Conservation (phyloP, 345 rosid genomes). For the Citrus glauca region DNA sequence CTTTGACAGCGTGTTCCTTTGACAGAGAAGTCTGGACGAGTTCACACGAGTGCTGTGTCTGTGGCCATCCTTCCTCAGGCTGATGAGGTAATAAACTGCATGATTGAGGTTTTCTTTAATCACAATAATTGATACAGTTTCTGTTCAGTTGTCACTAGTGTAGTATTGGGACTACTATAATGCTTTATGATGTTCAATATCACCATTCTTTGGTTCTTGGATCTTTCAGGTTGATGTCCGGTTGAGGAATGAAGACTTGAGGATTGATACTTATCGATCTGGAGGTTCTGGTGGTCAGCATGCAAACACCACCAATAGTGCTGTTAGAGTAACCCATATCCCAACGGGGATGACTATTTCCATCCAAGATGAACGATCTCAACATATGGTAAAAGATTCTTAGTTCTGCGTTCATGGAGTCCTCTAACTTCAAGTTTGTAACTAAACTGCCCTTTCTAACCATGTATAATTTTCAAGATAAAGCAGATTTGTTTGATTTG, state of each 20-base stretch:
- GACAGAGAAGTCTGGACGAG: conserved; percentile 88
- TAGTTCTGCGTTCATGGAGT: neutral
- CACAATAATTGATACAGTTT: neutral
- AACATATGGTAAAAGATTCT: conserved; percentile 72
- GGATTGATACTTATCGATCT: conserved; percentile 84
- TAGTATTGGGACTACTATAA: neutral
- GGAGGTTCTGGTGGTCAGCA: conserved; percentile 95
- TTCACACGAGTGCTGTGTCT: conserved; percentile 94
- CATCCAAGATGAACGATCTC: conserved; percentile 96
- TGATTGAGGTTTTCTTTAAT: conserved; percentile 3
- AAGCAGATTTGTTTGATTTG: neutral
- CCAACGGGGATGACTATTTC: conserved; percentile 76
- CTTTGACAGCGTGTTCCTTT: conserved; percentile 87
- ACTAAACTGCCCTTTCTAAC: neutral
- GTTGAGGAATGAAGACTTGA: conserved; percentile 87
- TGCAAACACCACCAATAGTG: conserved; percentile 93
- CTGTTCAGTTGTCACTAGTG: neutral
- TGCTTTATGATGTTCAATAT: neutral
- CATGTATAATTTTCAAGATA: neutral
- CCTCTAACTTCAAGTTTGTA: neutral
- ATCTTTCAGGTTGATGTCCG: conserved; percentile 78
- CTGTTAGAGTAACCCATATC: conserved; percentile 80
- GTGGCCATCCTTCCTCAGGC: conserved; percentile 99
- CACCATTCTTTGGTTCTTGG: conserved; percentile 5
- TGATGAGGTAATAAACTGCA: conserved; percentile 60